Base-by-base conservation (phyloP, 2,329 filamentous ascomycete species). In the Claviceps spartinae region DNA sequence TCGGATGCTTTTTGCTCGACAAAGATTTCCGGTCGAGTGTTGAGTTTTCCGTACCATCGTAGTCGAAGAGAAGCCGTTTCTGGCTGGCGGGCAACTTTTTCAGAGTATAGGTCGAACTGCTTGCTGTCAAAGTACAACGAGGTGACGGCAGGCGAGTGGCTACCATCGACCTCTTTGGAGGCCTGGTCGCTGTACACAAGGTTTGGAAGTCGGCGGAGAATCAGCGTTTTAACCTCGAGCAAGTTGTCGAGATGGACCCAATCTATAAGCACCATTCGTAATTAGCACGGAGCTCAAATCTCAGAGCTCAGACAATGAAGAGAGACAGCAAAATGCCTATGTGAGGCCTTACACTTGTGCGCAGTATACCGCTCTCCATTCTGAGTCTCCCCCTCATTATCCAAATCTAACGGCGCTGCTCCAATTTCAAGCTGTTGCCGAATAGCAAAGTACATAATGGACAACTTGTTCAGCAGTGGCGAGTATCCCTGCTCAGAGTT, bases 201-300 rank as follows among this genome's bases (percentile, higher is more conserved):
- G 34, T 94, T 82, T 1, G 93, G 93, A 22, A 98, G 77, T 53
- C 87, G 87, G 56, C 93, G 87, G 36, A 97, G 79, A 55, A 98
- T 94, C 62, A 88, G 83, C 5, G 93, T 97, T 76, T 97, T 96
- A 65, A 97, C 88, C 71, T 98, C 93, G 59, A 97, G 81, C 30
- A 97, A 75, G 69, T 98, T 97, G 62, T 98, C 93, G 36, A 82
- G 79, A 66, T 98, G 93, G 5, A 98, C 85, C 93, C 93, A 98
- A 72, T 95, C 82, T 86, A 52, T 7, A 42, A 11, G n/a, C 36
- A 6, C 4, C 18, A 22, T 11, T 22, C 13, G 8, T 1, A 43
- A 43, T 43, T 43, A 43, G 41, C 41, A 43, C 41, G 3, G 5
- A 42, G 9, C 16, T 20, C 40, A 43, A 24, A 22, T 14, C 1